These are phyloP conservation scores for Adansonia rubrostipa DNA, from an alignment of 441 rosid genomes.

Conservation along the genomic window DNA sequence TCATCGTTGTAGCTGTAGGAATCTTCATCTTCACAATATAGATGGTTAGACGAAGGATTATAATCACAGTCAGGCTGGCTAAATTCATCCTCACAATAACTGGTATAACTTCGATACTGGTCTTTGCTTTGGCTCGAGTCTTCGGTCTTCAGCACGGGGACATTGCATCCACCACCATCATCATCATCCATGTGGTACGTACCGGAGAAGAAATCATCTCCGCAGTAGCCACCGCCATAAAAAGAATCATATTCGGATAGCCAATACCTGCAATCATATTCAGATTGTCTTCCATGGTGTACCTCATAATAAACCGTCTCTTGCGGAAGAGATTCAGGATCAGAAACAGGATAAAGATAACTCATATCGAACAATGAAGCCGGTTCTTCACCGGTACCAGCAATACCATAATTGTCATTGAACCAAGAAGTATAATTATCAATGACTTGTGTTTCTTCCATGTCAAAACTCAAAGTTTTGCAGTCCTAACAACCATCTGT, in stretches of 20 bases:
- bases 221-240: conserved; percentile 13
- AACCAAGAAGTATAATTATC: conserved; percentile 22
- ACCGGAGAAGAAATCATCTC: conserved; percentile 24
- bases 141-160: conserved; percentile 10
- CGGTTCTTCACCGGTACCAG: neutral
- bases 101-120: neutral
- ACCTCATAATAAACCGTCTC: conserved; percentile 21
- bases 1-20: neutral
- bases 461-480: neutral
- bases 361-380: conserved; percentile 15
- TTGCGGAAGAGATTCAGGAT: conserved; percentile 19
- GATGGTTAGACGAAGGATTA: conserved; percentile 24
- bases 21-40: conserved; percentile 22
- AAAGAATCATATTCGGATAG: conserved; percentile 24
- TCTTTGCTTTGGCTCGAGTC: conserved; percentile 27
- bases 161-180: neutral
- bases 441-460: neutral
- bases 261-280: neutral
- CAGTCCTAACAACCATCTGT: neutral
- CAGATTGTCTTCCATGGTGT: neutral
- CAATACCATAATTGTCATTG: neutral
- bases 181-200: neutral
- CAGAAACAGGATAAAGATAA: conserved; percentile 2
- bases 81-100: conserved; percentile 23
- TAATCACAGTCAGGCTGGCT: conserved; percentile 25